Evolutionary conservation across 1,139 yeast genomes (phyloP).

Genomic region (Hansenula lynferdii): DNA sequence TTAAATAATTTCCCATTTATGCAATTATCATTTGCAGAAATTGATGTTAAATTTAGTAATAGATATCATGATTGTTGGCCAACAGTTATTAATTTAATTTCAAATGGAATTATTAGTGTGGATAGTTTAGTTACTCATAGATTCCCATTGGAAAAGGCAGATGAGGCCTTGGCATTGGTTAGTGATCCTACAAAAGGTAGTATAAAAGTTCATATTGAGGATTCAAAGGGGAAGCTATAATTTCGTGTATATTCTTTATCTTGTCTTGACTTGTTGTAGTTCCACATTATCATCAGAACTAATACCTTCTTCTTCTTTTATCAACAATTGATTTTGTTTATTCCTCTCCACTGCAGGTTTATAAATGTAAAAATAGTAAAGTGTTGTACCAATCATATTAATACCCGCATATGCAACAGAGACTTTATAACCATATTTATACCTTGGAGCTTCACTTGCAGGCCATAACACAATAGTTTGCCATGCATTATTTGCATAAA

Average conservation of each 20-base stretch:
- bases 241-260: background rate
- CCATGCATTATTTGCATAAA: slow-evolving; percentile 17
- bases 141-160: slow-evolving; percentile 64
- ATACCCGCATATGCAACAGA: background rate
- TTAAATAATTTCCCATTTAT: slow-evolving; percentile 32
- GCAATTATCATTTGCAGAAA: slow-evolving; percentile 31
- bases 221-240: slow-evolving; percentile 5
- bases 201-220: slow-evolving; percentile 25
- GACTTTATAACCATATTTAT: slow-evolving; percentile 14
- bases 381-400: background rate
- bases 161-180: slow-evolving; percentile 47
- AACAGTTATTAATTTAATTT: slow-evolving; percentile 57
- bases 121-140: slow-evolving; percentile 69
- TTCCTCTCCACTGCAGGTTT: background rate
- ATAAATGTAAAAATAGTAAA: too few species aligned
- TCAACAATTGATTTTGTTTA: background rate
- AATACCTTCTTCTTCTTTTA: background rate
- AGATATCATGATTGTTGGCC: slow-evolving; percentile 33
- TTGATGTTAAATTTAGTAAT: slow-evolving; percentile 31
- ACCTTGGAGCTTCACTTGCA: slow-evolving; percentile 14
- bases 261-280: too few species aligned
- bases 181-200: slow-evolving; percentile 23
- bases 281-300: too few species aligned
- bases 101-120: slow-evolving; percentile 53
- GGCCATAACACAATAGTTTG: slow-evolving; percentile 15